These are phyloP conservation scores for Eimeria maxima DNA, from an alignment of 169 alveolate species.

Conservation along the genomic window DNA sequence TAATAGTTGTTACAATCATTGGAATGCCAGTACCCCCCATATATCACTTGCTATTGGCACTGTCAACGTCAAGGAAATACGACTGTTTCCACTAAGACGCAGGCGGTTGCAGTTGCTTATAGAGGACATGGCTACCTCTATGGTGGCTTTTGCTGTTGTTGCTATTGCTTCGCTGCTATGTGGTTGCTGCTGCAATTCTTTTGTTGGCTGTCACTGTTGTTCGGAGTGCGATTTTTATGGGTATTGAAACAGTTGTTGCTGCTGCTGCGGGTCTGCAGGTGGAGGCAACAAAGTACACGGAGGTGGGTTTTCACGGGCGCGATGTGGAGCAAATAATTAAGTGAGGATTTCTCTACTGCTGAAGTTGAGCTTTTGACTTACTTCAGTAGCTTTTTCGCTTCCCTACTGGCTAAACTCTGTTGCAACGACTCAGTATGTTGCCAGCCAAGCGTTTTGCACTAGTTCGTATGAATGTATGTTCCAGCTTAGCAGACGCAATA, in stretches of 20 bases:
- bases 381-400: neutral
- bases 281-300: slow-evolving; percentile 96
- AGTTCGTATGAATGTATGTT: too few relatives aligned
- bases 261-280: slow-evolving; percentile 56
- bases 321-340: slow-evolving; percentile 93
- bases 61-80: too few relatives aligned
- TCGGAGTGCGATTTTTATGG: neutral
- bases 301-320: slow-evolving; percentile 95
- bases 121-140: neutral
- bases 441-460: too few relatives aligned
- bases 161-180: neutral
- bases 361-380: slow-evolving; percentile 73
- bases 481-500: too few relatives aligned
- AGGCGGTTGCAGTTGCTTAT: neutral
- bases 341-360: slow-evolving; percentile 80
- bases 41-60: neutral
- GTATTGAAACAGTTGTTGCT: neutral
- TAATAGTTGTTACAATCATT: too few relatives aligned
- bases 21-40: neutral
- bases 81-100: too few relatives aligned
- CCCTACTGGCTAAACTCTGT: neutral
- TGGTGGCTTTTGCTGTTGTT: neutral
- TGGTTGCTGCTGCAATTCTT: neutral
- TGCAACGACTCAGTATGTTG: neutral
- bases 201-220: neutral